These are phyloP conservation scores for Malbranchea zuffiana DNA, from an alignment of 2,329 filamentous ascomycete species.

Conservation along the genomic window DNA sequence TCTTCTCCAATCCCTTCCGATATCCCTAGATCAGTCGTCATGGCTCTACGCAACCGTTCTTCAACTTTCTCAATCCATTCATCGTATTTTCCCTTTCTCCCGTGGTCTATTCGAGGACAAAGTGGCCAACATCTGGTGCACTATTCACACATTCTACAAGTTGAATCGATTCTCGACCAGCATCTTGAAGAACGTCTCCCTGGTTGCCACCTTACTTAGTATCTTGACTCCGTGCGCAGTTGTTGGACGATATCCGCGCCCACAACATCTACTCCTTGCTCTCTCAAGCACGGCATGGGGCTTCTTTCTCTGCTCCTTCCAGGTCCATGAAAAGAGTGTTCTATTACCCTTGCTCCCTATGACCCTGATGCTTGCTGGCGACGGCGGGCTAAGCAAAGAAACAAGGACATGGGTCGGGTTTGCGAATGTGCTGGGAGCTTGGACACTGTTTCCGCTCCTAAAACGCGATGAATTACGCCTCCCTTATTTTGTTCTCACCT, in stretches of 20 bases:
- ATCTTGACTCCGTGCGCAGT: slow-evolving; percentile 71
- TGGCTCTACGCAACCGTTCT: slow-evolving; percentile 64
- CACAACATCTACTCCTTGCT: slow-evolving; percentile 64
- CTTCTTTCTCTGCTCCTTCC: slow-evolving; percentile 95
- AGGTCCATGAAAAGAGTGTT: slow-evolving; percentile 97
- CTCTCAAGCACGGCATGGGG: slow-evolving; percentile 84
- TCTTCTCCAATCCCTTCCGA: slow-evolving; percentile 47
- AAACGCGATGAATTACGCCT: slow-evolving; percentile 71
- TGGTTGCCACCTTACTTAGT: slow-evolving; percentile 61
- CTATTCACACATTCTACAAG: slow-evolving; percentile 83
- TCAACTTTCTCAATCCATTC: slow-evolving; percentile 71
- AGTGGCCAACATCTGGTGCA: slow-evolving; percentile 97
- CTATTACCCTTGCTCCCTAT: slow-evolving; percentile 85
- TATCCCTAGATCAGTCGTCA: slow-evolving; percentile 52
- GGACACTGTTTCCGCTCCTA: slow-evolving; percentile 90
- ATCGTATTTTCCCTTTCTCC: slow-evolving; percentile 91
- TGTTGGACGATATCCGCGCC: slow-evolving; percentile 67
- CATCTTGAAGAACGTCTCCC: slow-evolving; percentile 63
- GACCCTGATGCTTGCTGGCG: slow-evolving; percentile 72
- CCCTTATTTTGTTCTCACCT: slow-evolving; percentile 73
- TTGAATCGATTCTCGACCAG: slow-evolving; percentile 61
- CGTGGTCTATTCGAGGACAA: slow-evolving; percentile 98
- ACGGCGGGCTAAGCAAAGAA: slow-evolving; percentile 64
- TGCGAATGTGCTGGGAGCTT: slow-evolving; percentile 76
- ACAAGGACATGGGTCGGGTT: slow-evolving; percentile 89